A percentile compares a stretch with the other conserved stretches of the same genome.
Evolutionary conservation across 1,284 basidiomycete genomes (phyloP).

Genomic region (Sphagnurus paluster): DNA sequence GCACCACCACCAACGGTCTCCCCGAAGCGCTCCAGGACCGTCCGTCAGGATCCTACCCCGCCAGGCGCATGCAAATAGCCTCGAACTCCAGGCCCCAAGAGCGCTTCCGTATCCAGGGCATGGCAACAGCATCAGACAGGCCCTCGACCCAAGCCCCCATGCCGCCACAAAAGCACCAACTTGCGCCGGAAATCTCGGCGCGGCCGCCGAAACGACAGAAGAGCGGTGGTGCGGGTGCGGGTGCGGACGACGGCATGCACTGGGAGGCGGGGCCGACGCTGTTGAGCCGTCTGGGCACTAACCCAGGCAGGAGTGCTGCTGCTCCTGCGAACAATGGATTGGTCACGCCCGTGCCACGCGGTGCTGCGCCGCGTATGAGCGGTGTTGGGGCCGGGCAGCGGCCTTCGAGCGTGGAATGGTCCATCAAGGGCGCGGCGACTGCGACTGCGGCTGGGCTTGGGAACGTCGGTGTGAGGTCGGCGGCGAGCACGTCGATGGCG

Average conservation of each 20-base stretch:
- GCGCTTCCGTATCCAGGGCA: constrained; percentile 5
- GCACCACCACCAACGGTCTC: constrained; percentile 10
- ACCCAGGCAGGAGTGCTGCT: constrained; percentile 12
- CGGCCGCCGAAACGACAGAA: constrained; percentile 35
- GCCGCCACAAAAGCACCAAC: constrained; percentile 13
- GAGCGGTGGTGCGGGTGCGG: too few species aligned
- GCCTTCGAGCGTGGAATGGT: constrained; percentile 39
- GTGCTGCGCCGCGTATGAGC: constrained; percentile 3
- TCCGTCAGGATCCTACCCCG: constrained; percentile 10
- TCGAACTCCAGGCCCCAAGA: constrained; percentile 10
- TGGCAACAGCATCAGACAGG: not conserved
- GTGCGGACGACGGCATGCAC: constrained; percentile 19
- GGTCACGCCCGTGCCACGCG: not conserved
- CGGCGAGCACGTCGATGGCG: constrained; percentile 6
- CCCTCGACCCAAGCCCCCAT: not conserved
- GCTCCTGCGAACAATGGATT: constrained; percentile 24
- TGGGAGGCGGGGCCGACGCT: constrained; percentile 36
- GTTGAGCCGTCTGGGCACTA: constrained; percentile 39
- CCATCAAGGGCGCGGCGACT: constrained; percentile 61
- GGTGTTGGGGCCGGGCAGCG: constrained; percentile 6
- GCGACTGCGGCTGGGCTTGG: too few species aligned
- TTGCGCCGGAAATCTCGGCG: constrained; percentile 22
- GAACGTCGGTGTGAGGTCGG: too few species aligned
- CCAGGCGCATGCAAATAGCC: constrained; percentile 18
- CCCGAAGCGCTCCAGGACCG: constrained; percentile 13